phyloP scores from a whole-genome alignment of 495 filamentous ascomycete species.

The Annulohypoxylon moriforme region DNA sequence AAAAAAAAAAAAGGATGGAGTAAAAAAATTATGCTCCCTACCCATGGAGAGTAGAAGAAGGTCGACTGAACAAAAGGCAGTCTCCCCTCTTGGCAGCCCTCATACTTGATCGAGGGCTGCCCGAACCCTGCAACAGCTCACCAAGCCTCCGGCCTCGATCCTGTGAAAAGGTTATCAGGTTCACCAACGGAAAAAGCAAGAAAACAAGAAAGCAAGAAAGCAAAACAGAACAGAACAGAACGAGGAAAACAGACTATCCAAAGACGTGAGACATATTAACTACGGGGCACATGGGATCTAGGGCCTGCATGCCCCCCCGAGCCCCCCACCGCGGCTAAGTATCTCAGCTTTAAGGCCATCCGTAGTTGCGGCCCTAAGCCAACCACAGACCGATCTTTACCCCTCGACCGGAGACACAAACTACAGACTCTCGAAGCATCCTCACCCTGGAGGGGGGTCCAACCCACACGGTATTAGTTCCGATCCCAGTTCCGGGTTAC shows the following conservation, averaged over 20 bases:
- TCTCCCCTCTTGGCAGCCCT: not conserved
- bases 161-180: not conserved
- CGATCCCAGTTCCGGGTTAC: not conserved
- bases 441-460: not conserved
- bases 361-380: not conserved
- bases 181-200: not conserved
- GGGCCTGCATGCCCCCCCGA: not conserved
- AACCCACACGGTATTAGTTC: not conserved
- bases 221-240: no score
- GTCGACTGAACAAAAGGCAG: not conserved
- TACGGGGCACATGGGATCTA: no score
- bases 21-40: not conserved
- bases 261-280: no score
- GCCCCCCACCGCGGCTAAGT: not conserved
- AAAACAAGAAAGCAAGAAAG: no score
- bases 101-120: not conserved
- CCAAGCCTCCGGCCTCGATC: not conserved
- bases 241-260: no score
- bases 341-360: not conserved
- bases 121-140: no score
- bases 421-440: not conserved
- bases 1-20: not conserved
- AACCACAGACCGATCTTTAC: not conserved
- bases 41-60: not conserved
- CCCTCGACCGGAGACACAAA: not conserved